Conservation (phyloP, 2,329 filamentous ascomycete genomes). For the Talaromyces sp. region DNA sequence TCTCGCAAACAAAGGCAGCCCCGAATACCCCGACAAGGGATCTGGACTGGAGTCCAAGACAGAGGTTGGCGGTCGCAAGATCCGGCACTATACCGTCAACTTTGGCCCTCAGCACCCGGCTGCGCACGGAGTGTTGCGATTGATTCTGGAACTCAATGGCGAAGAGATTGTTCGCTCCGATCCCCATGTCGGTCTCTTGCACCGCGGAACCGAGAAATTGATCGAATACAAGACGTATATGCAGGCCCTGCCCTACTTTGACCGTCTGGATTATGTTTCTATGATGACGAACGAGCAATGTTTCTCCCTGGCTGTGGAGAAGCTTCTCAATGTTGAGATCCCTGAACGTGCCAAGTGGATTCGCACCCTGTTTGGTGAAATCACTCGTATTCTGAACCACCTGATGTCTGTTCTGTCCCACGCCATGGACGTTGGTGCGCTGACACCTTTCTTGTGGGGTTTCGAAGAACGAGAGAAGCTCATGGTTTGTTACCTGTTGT, state of each 20-base stretch:
- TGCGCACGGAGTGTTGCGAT: slow-evolving; percentile 92
- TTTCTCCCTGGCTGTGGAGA: slow-evolving; percentile 92
- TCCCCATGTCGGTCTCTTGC: slow-evolving; percentile 92
- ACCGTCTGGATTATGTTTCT: slow-evolving; percentile 96
- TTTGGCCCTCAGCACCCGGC: slow-evolving; percentile 98
- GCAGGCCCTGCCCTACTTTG: slow-evolving; percentile 97
- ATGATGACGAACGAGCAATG: slow-evolving; percentile 99
- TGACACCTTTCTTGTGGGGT: slow-evolving; percentile 98
- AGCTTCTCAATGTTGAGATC: slow-evolving; percentile 94
- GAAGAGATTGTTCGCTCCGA: slow-evolving; percentile 96
- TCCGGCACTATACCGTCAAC: slow-evolving; percentile 99
- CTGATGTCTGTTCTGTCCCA: slow-evolving; percentile 96
- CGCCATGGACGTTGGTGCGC: slow-evolving; percentile 96
- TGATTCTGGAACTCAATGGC: slow-evolving; percentile 96
- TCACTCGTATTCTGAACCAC: slow-evolving; percentile 92
- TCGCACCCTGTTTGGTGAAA: slow-evolving; percentile 88
- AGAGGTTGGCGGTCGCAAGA: slow-evolving; percentile 62
- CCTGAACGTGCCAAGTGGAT: slow-evolving; percentile 96
- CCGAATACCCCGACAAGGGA: slow-evolving; percentile 35
- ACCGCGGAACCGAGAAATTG: slow-evolving; percentile 97
- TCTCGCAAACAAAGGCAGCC: slow-evolving; percentile 37
- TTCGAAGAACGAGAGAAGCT: slow-evolving; percentile 99
- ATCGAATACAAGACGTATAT: slow-evolving; percentile 99
- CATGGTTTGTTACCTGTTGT: slow-evolving; percentile 64
- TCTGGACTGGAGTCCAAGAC: slow-evolving; percentile 44